A percentile compares a stretch with the other conserved stretches of the same genome.
Conservation (phyloP, 345 rosid genomes). For the Arabis alpina region DNA sequence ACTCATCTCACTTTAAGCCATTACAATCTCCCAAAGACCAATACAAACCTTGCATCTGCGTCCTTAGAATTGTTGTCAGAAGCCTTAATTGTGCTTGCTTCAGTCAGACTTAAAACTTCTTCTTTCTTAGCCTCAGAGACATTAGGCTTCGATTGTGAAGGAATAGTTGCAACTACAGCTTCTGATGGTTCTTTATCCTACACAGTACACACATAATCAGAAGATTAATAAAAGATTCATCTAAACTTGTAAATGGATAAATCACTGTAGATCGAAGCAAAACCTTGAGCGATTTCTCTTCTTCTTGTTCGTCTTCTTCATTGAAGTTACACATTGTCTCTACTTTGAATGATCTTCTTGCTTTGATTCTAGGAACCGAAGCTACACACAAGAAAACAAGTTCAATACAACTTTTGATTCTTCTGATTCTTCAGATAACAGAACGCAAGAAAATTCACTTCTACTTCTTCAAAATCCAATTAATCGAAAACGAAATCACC, state of each 20-base stretch:
- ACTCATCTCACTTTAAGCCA: constrained; percentile 9
- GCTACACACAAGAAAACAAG: constrained; percentile 50
- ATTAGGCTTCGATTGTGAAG: constrained; percentile 20
- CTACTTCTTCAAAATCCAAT: not conserved
- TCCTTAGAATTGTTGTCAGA: constrained; percentile 13
- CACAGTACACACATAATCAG: not conserved
- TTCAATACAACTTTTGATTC: not conserved
- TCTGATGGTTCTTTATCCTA: constrained; percentile 30
- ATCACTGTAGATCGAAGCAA: constrained; percentile 10
- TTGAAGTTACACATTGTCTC: constrained; percentile 79
- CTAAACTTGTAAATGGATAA: not conserved
- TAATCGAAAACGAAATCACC: not conserved
- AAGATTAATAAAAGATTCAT: constrained; percentile 6
- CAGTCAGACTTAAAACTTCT: not conserved
- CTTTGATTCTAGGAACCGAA: constrained; percentile 79
- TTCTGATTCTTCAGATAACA: not conserved
- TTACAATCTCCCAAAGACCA: not conserved
- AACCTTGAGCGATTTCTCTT: constrained; percentile 58
- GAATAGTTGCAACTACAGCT: not conserved
- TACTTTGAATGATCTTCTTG: constrained; percentile 68
- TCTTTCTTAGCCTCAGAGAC: constrained; percentile 22
- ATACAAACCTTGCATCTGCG: constrained; percentile 51
- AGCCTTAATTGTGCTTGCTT: constrained; percentile 4
- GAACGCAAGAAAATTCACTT: not conserved
- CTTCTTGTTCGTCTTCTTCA: constrained; percentile 59